A percentile compares a stretch with the other conserved stretches of the same genome.
phyloP scores from a whole-genome alignment of 2,329 filamentous ascomycete species.

The Microdochium paspali region DNA sequence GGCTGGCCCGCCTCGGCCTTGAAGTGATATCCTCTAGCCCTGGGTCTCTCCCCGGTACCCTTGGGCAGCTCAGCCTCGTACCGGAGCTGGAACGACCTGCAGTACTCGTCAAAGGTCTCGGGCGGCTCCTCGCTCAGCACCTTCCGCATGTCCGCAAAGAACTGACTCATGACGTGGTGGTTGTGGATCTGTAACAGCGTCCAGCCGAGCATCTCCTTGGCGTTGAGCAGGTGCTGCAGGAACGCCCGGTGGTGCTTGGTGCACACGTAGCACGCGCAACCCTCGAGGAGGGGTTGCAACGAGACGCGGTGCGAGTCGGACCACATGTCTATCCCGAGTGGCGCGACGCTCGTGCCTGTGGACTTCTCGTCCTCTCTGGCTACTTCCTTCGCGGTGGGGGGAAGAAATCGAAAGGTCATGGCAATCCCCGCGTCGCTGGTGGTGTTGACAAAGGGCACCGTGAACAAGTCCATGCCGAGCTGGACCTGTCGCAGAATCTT shows the following conservation, averaged over 20 bases:
- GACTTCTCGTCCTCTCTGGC: not conserved
- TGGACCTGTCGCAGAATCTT: conserved; percentile 67
- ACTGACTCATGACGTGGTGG: conserved; percentile 58
- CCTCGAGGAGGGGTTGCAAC: conserved; percentile 48
- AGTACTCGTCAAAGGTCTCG: conserved; percentile 45
- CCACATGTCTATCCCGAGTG: conserved; percentile 77
- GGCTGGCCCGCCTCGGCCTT: conserved; percentile 58
- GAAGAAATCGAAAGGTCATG: conserved; percentile 69
- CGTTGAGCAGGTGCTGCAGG: conserved; percentile 75
- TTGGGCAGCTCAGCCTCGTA: conserved; percentile 68
- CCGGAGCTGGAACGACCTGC: conserved; percentile 28
- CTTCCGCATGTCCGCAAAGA: conserved; percentile 62
- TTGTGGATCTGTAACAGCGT: conserved; percentile 89
- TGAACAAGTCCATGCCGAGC: conserved; percentile 72
- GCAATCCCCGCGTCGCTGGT: conserved; percentile 81
- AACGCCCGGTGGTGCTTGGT: conserved; percentile 77
- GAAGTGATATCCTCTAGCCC: conserved; percentile 74
- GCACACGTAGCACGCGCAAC: conserved; percentile 78
- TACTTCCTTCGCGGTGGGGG: conserved; percentile 13
- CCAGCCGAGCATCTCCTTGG: conserved; percentile 97
- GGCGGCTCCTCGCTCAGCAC: conserved; percentile 51
- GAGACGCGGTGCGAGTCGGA: conserved; percentile 49
- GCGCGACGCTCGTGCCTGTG: conserved; percentile 15
- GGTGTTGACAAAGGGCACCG: conserved; percentile 63
- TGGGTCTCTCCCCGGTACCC: conserved; percentile 68